A percentile compares a stretch with the other conserved stretches of the same genome.
Conservation (phyloP, 306 rosid genomes). For the Macrotyloma uniflorum region DNA sequence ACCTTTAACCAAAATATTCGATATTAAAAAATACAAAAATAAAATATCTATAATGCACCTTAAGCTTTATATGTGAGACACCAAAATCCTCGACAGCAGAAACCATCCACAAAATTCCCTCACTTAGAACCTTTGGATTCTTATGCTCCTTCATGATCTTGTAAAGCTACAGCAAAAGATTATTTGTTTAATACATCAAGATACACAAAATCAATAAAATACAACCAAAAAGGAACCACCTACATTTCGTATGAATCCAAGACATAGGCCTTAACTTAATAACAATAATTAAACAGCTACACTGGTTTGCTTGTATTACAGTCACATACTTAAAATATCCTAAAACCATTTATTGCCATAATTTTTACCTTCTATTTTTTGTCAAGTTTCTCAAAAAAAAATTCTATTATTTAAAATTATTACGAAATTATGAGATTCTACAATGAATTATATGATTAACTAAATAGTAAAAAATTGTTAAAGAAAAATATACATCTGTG, state of each 20-base stretch:
- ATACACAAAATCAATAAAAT: slow-evolving; percentile 22
- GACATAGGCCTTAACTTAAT: background rate
- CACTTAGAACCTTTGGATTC: slow-evolving; percentile 98
- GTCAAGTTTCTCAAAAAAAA: slow-evolving; percentile 1
- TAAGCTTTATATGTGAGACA: slow-evolving; percentile 82
- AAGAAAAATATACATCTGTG: background rate
- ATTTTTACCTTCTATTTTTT: background rate
- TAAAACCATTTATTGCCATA: background rate
- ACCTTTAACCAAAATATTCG: slow-evolving; percentile 1
- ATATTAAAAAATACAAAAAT: background rate
- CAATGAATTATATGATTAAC: background rate
- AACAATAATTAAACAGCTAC: background rate
- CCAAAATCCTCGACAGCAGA: slow-evolving; percentile 97
- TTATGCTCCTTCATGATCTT: slow-evolving; percentile 98
- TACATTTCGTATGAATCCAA: background rate
- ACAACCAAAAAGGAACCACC: background rate
- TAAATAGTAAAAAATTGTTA: background rate
- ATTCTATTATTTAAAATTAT: background rate
- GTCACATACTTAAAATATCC: background rate
- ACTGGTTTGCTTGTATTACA: background rate
- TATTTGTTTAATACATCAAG: background rate
- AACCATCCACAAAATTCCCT: slow-evolving; percentile 96
- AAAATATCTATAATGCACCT: slow-evolving; percentile 53
- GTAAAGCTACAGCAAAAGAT: slow-evolving; percentile 59
- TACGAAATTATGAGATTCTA: background rate